These are phyloP conservation scores for Ceratocystis harringtonii DNA, from an alignment of 2,329 filamentous ascomycete genomes.

Conservation along the genomic window DNA sequence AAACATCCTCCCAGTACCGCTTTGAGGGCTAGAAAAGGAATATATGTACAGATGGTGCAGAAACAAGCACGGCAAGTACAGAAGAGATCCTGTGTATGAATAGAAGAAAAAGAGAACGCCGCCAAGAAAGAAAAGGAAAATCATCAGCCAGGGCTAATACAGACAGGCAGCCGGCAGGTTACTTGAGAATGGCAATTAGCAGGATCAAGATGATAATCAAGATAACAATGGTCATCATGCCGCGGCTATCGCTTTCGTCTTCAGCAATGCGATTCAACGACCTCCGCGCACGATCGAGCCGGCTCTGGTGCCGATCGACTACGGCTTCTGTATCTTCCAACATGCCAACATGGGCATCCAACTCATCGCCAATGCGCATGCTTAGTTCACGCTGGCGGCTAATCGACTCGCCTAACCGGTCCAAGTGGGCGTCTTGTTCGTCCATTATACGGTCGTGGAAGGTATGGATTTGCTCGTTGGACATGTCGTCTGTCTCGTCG, in stretches of 20 bases:
- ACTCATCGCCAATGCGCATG: conserved; percentile 91
- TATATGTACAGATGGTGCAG: conserved; percentile 1
- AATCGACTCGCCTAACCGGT: conserved; percentile 72
- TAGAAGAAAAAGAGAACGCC: neutral
- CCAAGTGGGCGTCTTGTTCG: conserved; percentile 92
- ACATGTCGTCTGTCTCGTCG: conserved; percentile 44
- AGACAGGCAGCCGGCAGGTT: conserved; percentile 13
- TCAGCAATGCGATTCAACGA: conserved; percentile 57
- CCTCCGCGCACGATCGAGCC: conserved; percentile 59
- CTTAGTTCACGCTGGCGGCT: conserved; percentile 79
- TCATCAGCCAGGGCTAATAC: neutral
- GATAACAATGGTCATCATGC: conserved; percentile 66
- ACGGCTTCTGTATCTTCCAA: conserved; percentile 77
- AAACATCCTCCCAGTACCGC: neutral
- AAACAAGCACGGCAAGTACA: neutral
- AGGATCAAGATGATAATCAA: conserved; percentile 71
- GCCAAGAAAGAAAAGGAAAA: neutral
- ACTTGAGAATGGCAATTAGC: conserved; percentile 71
- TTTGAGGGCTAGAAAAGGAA: neutral
- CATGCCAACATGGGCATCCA: conserved; percentile 78
- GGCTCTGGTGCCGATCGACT: conserved; percentile 64
- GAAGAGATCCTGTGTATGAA: neutral
- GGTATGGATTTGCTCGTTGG: conserved; percentile 72
- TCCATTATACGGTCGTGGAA: conserved; percentile 68
- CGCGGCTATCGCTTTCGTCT: conserved; percentile 71